Evolutionary conservation across 1,284 basidiomycete genomes (phyloP).

Genomic region (Leccinum angustisporum): DNA sequence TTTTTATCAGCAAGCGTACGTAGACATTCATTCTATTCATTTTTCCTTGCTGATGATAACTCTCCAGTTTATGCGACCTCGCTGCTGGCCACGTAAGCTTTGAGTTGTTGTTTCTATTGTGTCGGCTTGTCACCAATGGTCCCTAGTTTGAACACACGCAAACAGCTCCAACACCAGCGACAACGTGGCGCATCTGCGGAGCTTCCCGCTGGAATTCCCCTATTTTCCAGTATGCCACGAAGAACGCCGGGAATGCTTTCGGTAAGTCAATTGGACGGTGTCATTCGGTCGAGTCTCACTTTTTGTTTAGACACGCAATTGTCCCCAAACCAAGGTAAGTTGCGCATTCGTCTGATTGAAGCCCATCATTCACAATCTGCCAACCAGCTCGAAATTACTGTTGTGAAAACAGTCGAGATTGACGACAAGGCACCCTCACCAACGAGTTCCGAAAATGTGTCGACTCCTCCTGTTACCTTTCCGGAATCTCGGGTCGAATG

Average conservation of each 20-base stretch:
- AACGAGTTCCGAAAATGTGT: background rate
- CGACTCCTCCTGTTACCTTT: background rate
- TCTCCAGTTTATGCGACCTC: conserved; percentile 35
- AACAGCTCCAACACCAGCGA: conserved; percentile 30
- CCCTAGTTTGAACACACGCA: conserved; percentile 31
- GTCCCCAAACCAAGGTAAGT: conserved; percentile 21
- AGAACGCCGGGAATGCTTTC: conserved; percentile 7
- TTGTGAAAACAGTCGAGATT: conserved; percentile 32
- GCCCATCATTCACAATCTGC: background rate
- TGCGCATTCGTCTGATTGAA: background rate
- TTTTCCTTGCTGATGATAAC: background rate
- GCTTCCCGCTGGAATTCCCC: conserved; percentile 34
- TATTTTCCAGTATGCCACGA: conserved; percentile 19
- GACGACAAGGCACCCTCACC: conserved; percentile 5
- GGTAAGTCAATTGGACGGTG: conserved; percentile 13
- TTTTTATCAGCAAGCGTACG: conserved; percentile 49
- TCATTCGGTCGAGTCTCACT: background rate
- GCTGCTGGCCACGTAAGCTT: conserved; percentile 34
- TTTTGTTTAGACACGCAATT: conserved; percentile 9
- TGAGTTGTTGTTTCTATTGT: background rate
- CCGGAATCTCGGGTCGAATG: background rate
- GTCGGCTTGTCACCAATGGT: background rate
- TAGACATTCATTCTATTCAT: background rate
- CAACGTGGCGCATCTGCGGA: conserved; percentile 30
- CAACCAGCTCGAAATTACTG: conserved; percentile 29